Base-by-base conservation (phyloP, 202 grass and related monocot genomes). In the Cymbopogon flexuosus region DNA sequence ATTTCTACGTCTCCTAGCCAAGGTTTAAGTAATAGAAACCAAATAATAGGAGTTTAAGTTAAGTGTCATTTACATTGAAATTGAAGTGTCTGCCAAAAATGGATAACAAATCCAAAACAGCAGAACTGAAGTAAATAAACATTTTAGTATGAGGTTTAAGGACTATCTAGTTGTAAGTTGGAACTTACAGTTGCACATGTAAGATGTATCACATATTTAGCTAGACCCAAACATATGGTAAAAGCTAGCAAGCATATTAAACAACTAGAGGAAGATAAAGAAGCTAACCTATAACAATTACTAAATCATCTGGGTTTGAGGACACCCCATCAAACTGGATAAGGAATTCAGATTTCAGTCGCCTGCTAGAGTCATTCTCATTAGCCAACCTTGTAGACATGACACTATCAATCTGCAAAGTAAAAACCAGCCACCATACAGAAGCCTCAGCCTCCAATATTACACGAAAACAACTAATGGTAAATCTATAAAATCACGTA, bases 261-360 rank as follows among this genome's bases (percentile, higher is more conserved):
- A 16, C 22, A 45, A 69, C 10, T 22, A 78, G 39, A 62, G 13
- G 84, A 86, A 80, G 15, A 37, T 43, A 60, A 22, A 68, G 36
- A 56, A 49, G 61, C 91, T 73, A 46, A 98, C 95, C 95, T 82
- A 98, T 93, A 65, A 98, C 92, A 84, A 98, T 91, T 71, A 98
- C 92, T 70, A 95, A 83, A 89, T 93, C 95, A 84, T 93, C 87
- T 15, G 90, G 84, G 62, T 98, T 91, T 27, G 95, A 98, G 82
- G 88, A 87, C 5, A 94, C 92, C 12, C 95, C 95, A 86, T 98
- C 95, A 86, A 98, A 98, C 15, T 93, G 92, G 54, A 95, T 88
- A 47, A 98, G 92, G 86, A 98, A 98, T 86, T 98, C 95, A 47
- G 95, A 98, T 86, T 98, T 98, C 73, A 98, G 60, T 62, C 92